A percentile compares a stretch with the other conserved stretches of the same genome.
Conservation (phyloP, 2,329 filamentous ascomycete genomes). For the Colletotrichum echinochloae region DNA sequence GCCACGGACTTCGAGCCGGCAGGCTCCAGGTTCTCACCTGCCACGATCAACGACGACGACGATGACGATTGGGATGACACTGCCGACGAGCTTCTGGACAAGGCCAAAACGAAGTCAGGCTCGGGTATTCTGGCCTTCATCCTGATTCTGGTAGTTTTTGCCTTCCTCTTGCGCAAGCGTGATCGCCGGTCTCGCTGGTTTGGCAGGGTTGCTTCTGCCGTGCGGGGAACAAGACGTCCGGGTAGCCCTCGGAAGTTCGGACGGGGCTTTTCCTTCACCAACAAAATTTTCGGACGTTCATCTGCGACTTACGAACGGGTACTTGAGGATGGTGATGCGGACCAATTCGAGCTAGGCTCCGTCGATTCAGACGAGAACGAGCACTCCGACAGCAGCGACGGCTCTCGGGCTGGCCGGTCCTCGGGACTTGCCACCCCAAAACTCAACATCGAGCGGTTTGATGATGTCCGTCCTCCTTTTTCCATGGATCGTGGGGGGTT, state of each 20-base stretch:
- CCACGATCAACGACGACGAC: constrained; percentile 47
- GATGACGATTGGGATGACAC: constrained; percentile 65
- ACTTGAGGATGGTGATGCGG: constrained; percentile 80
- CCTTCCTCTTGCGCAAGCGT: constrained; percentile 82
- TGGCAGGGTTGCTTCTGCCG: constrained; percentile 60
- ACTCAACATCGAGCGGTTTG: constrained; percentile 64
- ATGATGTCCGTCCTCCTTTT: constrained; percentile 55
- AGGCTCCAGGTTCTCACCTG: constrained; percentile 64
- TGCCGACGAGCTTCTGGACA: constrained; percentile 71
- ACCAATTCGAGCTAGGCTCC: constrained; percentile 83
- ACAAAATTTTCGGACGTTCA: constrained; percentile 74
- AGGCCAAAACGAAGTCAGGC: constrained; percentile 74
- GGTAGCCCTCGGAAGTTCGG: constrained; percentile 61
- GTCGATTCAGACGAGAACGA: constrained; percentile 74
- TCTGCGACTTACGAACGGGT: constrained; percentile 81
- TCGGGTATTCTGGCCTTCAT: constrained; percentile 84
- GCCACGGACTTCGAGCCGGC: constrained; percentile 88
- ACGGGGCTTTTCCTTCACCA: constrained; percentile 63
- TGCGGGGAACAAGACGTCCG: constrained; percentile 56
- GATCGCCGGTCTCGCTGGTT: constrained; percentile 76
- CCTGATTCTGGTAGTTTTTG: constrained; percentile 75
- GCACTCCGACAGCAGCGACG: constrained; percentile 71
- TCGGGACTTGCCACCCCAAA: constrained; percentile 78
- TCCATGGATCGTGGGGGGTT: constrained; percentile 77
- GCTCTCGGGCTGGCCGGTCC: constrained; percentile 66